Base-by-base conservation (phyloP, 192 early-diverging fungal species). In the Coemansia sp. region DNA sequence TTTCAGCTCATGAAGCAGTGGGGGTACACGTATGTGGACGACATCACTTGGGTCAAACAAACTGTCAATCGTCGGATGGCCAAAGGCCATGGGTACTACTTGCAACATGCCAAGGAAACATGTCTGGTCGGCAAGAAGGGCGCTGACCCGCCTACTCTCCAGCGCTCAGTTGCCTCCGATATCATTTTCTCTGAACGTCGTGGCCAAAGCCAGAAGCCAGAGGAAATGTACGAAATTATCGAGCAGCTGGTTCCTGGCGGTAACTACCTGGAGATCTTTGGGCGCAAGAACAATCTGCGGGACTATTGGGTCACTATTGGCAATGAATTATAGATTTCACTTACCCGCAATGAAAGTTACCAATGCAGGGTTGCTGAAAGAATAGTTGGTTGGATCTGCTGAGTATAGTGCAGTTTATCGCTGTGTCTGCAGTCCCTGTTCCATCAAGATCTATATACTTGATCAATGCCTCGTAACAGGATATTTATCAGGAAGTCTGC, bases 261-360 rank as follows among this genome's bases (percentile, higher is more conserved):
- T 47, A 87, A 88, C 56, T 94, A 95, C 69, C 80, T 95, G 12
- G 92, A 96, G 63, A 97, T 95, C 50, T 95, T 95, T 86, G 93
- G 94, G 23, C 84, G 94, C 54, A 92, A 93, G 58, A 97, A 97
- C 76, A 97, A 97, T 63, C 80, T 97, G 28, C 76, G 94, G 48
- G 92, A 95, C 76, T 92, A 89, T 61, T 97, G 94, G 94, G 92
- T 97, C 21, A 97, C 94, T 11, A 83, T 97, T 60, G 94, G 94
- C 51, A 97, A 97, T 66, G 94, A 97, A 69, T 81, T 96, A n/a
- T 96, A 81, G 56, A n/a, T n/a, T n/a, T n/a, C n/a, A n/a, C 14
- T 16, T 21, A 60, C 38, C 50, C 41, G 46, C 43, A 21, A 45
- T 18, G 16, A 23, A 23, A 23, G 43, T 17, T 45, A 11, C 26